These are phyloP conservation scores for Metschnikowia santaceciliae DNA, from an alignment of 805 yeast genomes.

Conservation along the genomic window DNA sequence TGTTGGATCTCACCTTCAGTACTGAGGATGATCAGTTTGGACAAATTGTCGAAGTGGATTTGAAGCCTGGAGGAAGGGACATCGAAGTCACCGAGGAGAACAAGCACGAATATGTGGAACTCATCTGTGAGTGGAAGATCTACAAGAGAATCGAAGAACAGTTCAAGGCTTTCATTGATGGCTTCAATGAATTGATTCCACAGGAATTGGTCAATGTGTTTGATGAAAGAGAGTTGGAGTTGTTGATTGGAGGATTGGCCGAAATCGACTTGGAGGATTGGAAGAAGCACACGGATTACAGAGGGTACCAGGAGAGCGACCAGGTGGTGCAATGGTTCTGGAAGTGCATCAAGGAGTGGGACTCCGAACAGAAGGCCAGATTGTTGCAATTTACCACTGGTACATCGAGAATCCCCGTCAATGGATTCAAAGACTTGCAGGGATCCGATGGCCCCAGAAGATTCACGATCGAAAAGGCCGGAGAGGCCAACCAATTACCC, in stretches of 20 bases:
- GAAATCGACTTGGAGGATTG: constrained; percentile 98
- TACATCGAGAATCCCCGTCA: constrained; percentile 97
- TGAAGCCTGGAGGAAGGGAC: constrained; percentile 83
- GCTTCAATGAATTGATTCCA: constrained; percentile 95
- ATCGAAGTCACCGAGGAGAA: constrained; percentile 86
- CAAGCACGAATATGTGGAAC: constrained; percentile 91
- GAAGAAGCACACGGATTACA: constrained; percentile 97
- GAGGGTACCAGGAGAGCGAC: constrained; percentile 96
- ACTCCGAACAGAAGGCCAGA: constrained; percentile 93
- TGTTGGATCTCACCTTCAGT: constrained; percentile 84
- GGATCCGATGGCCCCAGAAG: constrained; percentile 99
- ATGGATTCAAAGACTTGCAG: constrained; percentile 97
- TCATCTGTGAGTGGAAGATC: constrained; percentile 94
- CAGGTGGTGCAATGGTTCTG: constrained; percentile 99
- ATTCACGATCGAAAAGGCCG: constrained; percentile 97
- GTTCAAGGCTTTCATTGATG: constrained; percentile 93
- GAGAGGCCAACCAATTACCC: constrained; percentile 88
- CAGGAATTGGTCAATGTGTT: constrained; percentile 94
- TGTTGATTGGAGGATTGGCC: constrained; percentile 96
- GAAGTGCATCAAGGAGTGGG: constrained; percentile 92
- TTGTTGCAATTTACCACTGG: constrained; percentile 96
- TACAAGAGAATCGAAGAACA: constrained; percentile 91
- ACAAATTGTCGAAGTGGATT: constrained; percentile 80
- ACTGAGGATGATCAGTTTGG: constrained; percentile 94
- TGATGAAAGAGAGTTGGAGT: constrained; percentile 95